phyloP scores from a whole-genome alignment of 2,329 filamentous ascomycete species.

The Colletotrichum ledebouriae region DNA sequence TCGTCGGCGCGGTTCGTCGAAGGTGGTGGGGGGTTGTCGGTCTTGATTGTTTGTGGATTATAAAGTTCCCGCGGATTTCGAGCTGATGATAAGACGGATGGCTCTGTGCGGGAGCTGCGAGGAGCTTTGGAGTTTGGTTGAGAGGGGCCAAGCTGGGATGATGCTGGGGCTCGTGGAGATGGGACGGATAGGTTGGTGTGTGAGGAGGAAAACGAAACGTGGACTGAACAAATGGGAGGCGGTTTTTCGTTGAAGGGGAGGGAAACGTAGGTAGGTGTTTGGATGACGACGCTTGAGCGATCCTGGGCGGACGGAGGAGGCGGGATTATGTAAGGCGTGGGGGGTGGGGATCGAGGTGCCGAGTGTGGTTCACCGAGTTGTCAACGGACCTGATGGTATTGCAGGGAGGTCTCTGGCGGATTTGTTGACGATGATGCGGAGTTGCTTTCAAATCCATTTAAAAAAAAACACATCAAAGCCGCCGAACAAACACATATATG shows the following conservation, averaged over 20 bases:
- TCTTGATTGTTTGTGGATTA: too few relatives aligned
- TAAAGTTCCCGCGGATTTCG: not conserved
- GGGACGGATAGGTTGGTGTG: not conserved
- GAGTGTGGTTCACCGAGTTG: too few relatives aligned
- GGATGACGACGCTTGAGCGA: conserved; percentile 15
- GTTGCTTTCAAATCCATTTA: too few relatives aligned
- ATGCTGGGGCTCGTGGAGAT: not conserved
- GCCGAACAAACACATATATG: too few relatives aligned
- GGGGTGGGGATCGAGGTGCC: not conserved
- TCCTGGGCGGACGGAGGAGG: not conserved
- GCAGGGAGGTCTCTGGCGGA: too few relatives aligned
- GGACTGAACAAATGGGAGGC: not conserved
- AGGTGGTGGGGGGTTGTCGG: too few relatives aligned
- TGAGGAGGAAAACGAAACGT: not conserved
- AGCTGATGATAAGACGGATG: conserved; percentile 7
- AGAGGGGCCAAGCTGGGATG: conserved; percentile 18
- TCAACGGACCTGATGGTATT: too few relatives aligned
- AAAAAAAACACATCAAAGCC: too few relatives aligned
- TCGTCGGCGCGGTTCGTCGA: not conserved
- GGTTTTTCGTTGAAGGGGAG: not conserved
- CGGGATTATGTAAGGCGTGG: not conserved
- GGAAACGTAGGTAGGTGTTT: not conserved
- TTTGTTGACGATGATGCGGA: too few relatives aligned
- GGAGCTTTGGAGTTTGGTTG: conserved; percentile 5
- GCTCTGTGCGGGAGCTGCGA: conserved; percentile 2